phyloP scores from a whole-genome alignment of 345 rosid genomes.

The Abelmoschus esculentus region DNA sequence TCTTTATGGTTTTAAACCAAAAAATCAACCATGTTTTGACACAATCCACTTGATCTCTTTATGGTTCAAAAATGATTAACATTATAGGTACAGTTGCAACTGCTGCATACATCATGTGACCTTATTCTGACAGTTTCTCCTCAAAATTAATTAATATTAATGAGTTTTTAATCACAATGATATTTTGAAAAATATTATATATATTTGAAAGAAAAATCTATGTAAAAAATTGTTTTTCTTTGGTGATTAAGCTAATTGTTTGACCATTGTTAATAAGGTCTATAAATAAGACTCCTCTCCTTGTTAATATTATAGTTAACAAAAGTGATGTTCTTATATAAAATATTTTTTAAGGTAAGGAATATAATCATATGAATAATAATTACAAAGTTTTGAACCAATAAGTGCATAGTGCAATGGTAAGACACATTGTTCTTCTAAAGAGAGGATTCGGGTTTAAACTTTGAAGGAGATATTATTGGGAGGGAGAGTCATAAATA shows the following conservation, averaged over 20 bases:
- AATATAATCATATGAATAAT: no score
- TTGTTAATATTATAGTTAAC: background rate
- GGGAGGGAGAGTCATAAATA: no score
- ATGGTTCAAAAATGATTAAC: background rate
- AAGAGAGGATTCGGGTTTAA: no score
- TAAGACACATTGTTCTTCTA: no score
- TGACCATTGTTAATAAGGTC: constrained; percentile 11
- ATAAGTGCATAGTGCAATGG: no score
- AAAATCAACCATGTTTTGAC: constrained; percentile 10
- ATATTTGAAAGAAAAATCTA: no score
- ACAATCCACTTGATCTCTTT: background rate
- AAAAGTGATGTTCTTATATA: background rate
- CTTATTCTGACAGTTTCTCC: constrained; percentile 21
- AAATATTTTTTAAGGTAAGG: no score
- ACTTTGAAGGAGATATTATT: no score
- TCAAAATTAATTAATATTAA: background rate
- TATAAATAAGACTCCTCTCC: no score
- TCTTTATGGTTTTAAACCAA: background rate
- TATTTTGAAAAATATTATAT: no score
- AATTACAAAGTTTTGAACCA: no score
- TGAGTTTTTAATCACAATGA: background rate
- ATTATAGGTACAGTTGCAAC: constrained; percentile 28
- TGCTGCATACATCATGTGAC: constrained; percentile 34
- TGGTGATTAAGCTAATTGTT: constrained; percentile 34
- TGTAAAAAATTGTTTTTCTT: background rate